Conservation (phyloP, 768 basidiomycete species). For the Leccinum boreale region DNA sequence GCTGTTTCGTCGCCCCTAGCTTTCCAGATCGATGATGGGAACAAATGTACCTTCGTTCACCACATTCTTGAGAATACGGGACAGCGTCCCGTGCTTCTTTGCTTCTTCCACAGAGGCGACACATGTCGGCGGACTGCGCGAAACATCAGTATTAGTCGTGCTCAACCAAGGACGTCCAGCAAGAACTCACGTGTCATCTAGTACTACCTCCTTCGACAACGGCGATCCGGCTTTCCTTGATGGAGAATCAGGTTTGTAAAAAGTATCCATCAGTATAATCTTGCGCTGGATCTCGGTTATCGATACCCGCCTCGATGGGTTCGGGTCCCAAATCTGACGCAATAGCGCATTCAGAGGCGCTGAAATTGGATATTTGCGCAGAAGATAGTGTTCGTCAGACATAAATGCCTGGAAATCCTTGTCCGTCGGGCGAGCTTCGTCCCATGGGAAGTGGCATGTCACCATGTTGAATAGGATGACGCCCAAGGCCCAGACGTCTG, state of each 20-base stretch:
- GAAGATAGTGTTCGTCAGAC: background rate
- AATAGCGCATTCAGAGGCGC: background rate
- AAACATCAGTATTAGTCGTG: too few relatives aligned
- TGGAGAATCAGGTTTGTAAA: conserved; percentile 2
- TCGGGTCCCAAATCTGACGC: conserved; percentile 10
- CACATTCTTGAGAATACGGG: too few relatives aligned
- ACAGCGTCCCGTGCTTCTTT: too few relatives aligned
- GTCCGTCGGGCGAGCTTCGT: conserved; percentile 7
- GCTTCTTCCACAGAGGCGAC: too few relatives aligned
- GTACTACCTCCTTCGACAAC: too few relatives aligned
- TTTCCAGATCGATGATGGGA: too few relatives aligned
- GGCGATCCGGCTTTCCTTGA: too few relatives aligned
- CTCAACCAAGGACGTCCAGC: too few relatives aligned
- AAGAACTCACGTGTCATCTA: too few relatives aligned
- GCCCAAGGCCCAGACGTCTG: conserved; percentile 70
- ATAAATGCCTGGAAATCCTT: conserved; percentile 3
- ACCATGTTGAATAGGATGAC: conserved; percentile 85
- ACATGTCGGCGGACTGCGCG: too few relatives aligned
- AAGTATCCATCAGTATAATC: conserved; percentile 12
- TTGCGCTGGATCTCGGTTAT: conserved; percentile 11
- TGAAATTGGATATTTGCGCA: conserved; percentile 8
- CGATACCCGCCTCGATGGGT: conserved; percentile 7
- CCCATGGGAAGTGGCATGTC: conserved; percentile 40
- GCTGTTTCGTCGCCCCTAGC: too few relatives aligned
- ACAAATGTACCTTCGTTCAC: too few relatives aligned